phyloP scores from a whole-genome alignment of 2,329 filamentous ascomycete species.

The Orbilia javanica region DNA sequence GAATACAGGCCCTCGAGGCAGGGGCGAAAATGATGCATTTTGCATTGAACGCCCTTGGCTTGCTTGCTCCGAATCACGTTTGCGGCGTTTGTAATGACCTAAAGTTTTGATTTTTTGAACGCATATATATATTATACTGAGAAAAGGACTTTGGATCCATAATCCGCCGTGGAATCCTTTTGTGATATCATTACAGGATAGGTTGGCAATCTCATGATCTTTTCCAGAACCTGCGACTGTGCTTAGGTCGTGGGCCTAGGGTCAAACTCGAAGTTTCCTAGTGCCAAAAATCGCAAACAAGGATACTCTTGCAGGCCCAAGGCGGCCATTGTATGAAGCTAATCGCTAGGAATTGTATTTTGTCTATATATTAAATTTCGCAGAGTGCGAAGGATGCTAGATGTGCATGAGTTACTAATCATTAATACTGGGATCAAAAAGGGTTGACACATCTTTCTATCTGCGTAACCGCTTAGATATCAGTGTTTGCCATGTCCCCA shows the following conservation, averaged over 20 bases:
- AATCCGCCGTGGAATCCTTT: no score
- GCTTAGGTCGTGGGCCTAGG: no score
- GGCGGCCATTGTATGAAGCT: neutral
- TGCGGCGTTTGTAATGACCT: no score
- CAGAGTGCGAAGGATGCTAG: neutral
- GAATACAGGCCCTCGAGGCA: no score
- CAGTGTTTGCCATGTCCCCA: neutral
- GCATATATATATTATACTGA: no score
- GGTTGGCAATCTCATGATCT: neutral
- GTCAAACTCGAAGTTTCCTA: neutral
- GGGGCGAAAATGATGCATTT: no score
- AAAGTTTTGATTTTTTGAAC: no score
- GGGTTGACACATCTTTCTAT: neutral
- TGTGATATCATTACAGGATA: neutral
- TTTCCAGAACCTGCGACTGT: neutral
- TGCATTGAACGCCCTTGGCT: neutral
- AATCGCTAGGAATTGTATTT: neutral
- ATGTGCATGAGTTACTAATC: constrained; percentile 3
- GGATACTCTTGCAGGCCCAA: neutral
- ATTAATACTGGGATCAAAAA: neutral
- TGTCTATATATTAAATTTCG: constrained; percentile 6
- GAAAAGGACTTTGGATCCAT: no score
- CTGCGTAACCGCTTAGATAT: neutral
- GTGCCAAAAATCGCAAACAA: neutral
- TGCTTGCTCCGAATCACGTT: neutral